These are phyloP conservation scores for Aspergillus clavatus DNA, from an alignment of 2,329 filamentous ascomycete species.

Conservation along the genomic window DNA sequence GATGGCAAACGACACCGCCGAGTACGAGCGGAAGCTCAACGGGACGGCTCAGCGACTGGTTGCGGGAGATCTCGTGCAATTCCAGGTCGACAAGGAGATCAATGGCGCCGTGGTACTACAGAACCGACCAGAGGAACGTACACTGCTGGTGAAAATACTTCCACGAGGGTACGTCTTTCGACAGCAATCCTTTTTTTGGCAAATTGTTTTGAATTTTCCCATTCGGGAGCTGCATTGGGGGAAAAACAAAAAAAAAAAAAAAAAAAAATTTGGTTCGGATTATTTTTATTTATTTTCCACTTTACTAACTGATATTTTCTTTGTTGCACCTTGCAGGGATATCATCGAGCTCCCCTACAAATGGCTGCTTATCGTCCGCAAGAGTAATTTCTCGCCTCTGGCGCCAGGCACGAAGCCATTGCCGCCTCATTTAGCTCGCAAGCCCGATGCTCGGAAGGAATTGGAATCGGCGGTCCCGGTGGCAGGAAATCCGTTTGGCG, in stretches of 20 bases:
- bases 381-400: slow-evolving; percentile 45
- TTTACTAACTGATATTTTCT: slow-evolving; percentile 8
- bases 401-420: slow-evolving; percentile 44
- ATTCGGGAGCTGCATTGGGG: slow-evolving; percentile 5
- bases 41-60: slow-evolving; percentile 65
- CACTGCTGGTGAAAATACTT: slow-evolving; percentile 72
- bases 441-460: slow-evolving; percentile 52
- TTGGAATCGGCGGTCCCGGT: slow-evolving; percentile 58
- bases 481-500: slow-evolving; percentile 62
- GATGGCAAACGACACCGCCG: slow-evolving; percentile 62
- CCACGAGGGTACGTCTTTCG: slow-evolving; percentile 66
- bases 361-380: slow-evolving; percentile 47
- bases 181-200: neutral
- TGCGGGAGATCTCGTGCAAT: slow-evolving; percentile 73
- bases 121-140: slow-evolving; percentile 71
- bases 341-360: slow-evolving; percentile 59
- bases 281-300: neutral
- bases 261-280: too few species aligned
- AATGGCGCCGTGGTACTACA: slow-evolving; percentile 86
- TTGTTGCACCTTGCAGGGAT: slow-evolving; percentile 25
- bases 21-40: slow-evolving; percentile 63
- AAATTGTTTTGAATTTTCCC: slow-evolving; percentile 9
- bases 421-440: slow-evolving; percentile 45
- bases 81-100: slow-evolving; percentile 80
- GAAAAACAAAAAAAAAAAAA: too few species aligned